Evolutionary conservation across 306 rosid species (phyloP).

Genomic region (Fragaria nilgerrensis): DNA sequence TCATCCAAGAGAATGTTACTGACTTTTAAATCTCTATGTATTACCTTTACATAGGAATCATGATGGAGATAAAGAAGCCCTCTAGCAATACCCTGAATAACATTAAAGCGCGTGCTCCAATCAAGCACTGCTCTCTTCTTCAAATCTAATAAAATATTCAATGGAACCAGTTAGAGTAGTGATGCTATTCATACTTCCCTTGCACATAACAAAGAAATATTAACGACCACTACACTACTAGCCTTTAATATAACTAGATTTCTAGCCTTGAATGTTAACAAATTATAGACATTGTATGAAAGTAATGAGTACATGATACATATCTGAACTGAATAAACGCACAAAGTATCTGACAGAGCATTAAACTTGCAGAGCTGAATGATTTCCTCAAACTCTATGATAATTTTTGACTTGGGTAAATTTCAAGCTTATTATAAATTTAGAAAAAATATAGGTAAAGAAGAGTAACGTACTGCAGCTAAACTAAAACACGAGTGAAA

Average conservation of each 20-base stretch:
- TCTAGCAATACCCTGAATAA: constrained; percentile 24
- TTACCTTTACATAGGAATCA: constrained; percentile 20
- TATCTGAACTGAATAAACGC: too few relatives aligned
- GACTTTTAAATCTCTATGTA: constrained; percentile 34
- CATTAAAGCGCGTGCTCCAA: constrained; percentile 21
- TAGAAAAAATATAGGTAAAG: too few relatives aligned
- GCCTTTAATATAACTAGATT: too few relatives aligned
- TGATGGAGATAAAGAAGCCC: constrained; percentile 30
- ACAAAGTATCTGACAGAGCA: too few relatives aligned
- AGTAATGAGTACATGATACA: too few relatives aligned
- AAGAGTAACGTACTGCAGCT: not conserved
- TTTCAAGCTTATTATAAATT: too few relatives aligned
- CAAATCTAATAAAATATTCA: constrained; percentile 8
- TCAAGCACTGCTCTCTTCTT: constrained; percentile 1
- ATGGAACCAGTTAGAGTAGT: not conserved
- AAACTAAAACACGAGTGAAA: not conserved
- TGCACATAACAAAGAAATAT: not conserved
- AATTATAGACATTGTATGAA: too few relatives aligned
- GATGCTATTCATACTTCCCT: not conserved
- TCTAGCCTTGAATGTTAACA: too few relatives aligned
- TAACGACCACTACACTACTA: not conserved
- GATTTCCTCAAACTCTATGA: too few relatives aligned
- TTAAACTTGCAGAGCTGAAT: too few relatives aligned
- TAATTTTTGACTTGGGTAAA: too few relatives aligned
- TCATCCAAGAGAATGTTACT: constrained; percentile 33